Percentiles rank a stretch among this genome's conserved stretches.
phyloP scores from a whole-genome alignment of 495 filamentous ascomycete genomes.

The Sporormia fimetaria region DNA sequence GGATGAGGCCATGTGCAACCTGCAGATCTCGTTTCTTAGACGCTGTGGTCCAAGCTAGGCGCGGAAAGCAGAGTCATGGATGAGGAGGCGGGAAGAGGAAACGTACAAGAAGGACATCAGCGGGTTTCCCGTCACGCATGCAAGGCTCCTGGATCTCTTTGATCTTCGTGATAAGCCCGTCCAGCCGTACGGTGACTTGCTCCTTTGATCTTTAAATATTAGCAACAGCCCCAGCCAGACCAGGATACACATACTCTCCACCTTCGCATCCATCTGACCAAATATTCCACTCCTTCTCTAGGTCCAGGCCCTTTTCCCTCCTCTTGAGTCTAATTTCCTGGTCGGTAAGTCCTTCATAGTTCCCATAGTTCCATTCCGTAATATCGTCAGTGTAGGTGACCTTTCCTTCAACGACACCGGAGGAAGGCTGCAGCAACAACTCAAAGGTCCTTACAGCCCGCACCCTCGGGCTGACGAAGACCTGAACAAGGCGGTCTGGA shows the following conservation, averaged over 20 bases:
- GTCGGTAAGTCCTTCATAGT: conserved; percentile 28
- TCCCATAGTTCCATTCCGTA: conserved; percentile 31
- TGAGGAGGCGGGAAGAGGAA: not conserved
- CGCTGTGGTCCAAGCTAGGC: too few relatives aligned
- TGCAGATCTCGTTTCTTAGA: not conserved
- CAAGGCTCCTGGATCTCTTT: conserved; percentile 42
- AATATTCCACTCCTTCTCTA: conserved; percentile 57
- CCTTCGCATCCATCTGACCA: conserved; percentile 74
- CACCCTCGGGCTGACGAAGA: conserved; percentile 26
- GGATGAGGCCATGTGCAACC: conserved; percentile 74
- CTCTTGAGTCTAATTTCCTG: conserved; percentile 23
- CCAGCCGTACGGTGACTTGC: conserved; percentile 57
- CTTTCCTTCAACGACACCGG: conserved; percentile 3
- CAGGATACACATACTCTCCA: conserved; percentile 50
- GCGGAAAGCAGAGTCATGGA: too few relatives aligned
- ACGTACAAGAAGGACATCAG: conserved; percentile 48
- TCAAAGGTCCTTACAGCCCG: conserved; percentile 26
- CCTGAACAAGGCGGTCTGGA: conserved; percentile 19
- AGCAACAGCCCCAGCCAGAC: not conserved
- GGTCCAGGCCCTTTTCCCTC: conserved; percentile 37
- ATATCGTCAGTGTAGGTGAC: conserved; percentile 22
- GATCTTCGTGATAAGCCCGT: conserved; percentile 66
- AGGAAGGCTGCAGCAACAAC: conserved; percentile 12
- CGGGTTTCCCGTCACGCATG: conserved; percentile 40
- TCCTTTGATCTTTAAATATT: conserved; percentile 40